Evolutionary conservation across 495 filamentous ascomycete genomes (phyloP), one percentile per base, ranked within the genome.

Genomic region (Aspergillus kassunensis): DNA sequence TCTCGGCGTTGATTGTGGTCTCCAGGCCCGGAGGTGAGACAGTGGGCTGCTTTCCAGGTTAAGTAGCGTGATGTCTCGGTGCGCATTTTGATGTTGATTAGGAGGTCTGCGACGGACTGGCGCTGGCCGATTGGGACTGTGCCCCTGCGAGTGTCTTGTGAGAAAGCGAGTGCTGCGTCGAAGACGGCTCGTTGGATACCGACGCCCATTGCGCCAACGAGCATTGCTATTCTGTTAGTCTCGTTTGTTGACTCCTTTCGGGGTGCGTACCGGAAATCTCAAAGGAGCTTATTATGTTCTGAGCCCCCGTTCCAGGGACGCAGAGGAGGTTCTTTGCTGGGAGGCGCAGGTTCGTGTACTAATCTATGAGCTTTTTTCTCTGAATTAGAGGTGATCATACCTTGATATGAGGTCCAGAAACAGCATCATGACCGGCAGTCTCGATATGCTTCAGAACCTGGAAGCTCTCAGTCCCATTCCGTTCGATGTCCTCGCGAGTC

Each of bases 21-120:
- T 0, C 54, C 42, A 1, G 35, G 29, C 12, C 30, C 34, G 0
- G 44, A 48, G 0, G 27, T 15, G 1, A 51, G 35, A 25, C 35
- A 43, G 13, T 54, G 44, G 7, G 51, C 51, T 12, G 54, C 54
- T 19, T 57, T 57, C 54, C 54, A 57, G 1, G 54, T 57, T 13
- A 57, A 43, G 4, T 19, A 47, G 0, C 54, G 43, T 8, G 48
- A 46, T 1, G 54, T 51, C 34, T 57, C 54, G 1, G 43, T 48
- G 19, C 49, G 54, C 49, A 43, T 57, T 21, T 57, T 57, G 18
- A 57, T 57, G 27, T 57, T 35, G 19, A 57, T 52, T 12, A 57
- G n/a, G 10, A 52, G 29, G 23, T 57, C 54, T 6, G 49, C 54
- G 15, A 57, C 54, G 9, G 48, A 52, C 16, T 57, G 54, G 35